These are phyloP conservation scores for Monosporascus sp. DNA, from an alignment of 2,329 filamentous ascomycete species.

Conservation along the genomic window DNA sequence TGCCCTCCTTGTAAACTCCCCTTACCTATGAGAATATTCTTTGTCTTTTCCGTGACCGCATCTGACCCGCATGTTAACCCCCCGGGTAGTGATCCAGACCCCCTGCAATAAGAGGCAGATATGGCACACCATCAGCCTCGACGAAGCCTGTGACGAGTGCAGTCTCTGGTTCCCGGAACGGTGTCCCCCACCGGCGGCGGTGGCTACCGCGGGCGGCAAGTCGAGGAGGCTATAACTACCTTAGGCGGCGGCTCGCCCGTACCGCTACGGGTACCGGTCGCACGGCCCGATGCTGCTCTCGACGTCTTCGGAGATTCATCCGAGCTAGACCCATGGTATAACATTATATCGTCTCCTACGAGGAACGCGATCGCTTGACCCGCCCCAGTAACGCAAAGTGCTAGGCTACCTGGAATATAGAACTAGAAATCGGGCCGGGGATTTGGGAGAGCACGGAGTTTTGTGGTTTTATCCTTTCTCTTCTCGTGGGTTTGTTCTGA, in stretches of 20 bases:
- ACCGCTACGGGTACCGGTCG: too few species aligned
- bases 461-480: too few species aligned
- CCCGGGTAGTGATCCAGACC: slow-evolving; percentile 26
- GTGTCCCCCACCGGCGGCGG: not conserved
- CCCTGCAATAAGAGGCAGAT: slow-evolving; percentile 28
- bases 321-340: not conserved
- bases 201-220: not conserved
- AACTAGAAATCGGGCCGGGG: too few species aligned
- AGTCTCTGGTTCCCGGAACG: slow-evolving; percentile 23
- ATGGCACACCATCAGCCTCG: slow-evolving; percentile 33
- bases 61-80: too few species aligned
- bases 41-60: not conserved
- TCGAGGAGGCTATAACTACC: not conserved
- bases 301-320: not conserved
- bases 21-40: not conserved
- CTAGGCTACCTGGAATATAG: too few species aligned
- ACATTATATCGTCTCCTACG: too few species aligned
- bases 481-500: too few species aligned
- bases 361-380: too few species aligned
- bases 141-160: slow-evolving; percentile 32
- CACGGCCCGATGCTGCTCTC: not conserved
- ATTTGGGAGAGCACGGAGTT: too few species aligned
- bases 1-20: not conserved
- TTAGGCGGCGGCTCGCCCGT: too few species aligned
- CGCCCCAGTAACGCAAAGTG: too few species aligned